These are phyloP conservation scores for Primulina eburnea DNA, from an alignment of 257 asterid species.

Conservation along the genomic window DNA sequence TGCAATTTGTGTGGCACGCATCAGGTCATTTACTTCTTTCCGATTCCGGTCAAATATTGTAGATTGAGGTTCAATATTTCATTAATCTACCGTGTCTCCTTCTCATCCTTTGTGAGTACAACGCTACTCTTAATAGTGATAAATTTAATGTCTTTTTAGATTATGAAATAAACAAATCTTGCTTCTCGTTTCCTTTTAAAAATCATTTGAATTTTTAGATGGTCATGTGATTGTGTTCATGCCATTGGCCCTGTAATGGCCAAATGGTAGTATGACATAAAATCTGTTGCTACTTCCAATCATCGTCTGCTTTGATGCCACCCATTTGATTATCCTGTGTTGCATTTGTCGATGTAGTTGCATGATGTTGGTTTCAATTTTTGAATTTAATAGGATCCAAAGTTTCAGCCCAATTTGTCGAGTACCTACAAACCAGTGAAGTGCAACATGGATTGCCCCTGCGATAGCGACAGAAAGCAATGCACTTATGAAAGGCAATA, in stretches of 20 bases:
- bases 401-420: slow-evolving; percentile 83
- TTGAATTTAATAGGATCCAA: slow-evolving; percentile 67
- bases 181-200: neutral
- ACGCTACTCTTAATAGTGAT: neutral
- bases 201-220: slow-evolving; percentile 1
- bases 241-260: too few species aligned
- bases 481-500: slow-evolving; percentile 89
- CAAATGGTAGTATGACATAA: too few species aligned
- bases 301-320: slow-evolving; percentile 5
- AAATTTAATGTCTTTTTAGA: neutral
- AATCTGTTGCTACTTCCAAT: slow-evolving; percentile 4
- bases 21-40: slow-evolving; percentile 48
- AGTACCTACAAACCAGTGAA: slow-evolving; percentile 75
- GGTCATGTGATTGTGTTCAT: neutral
- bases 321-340: neutral
- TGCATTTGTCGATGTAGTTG: slow-evolving; percentile 17
- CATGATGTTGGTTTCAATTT: slow-evolving; percentile 13
- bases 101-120: neutral
- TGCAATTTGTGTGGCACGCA: slow-evolving; percentile 90
- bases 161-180: neutral
- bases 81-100: neutral
- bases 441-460: slow-evolving; percentile 80
- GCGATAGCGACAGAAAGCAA: slow-evolving; percentile 66
- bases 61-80: neutral
- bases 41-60: neutral